phyloP scores from a whole-genome alignment of 805 yeast genomes.

The Zygosaccharomyces kombuchaensis region DNA sequence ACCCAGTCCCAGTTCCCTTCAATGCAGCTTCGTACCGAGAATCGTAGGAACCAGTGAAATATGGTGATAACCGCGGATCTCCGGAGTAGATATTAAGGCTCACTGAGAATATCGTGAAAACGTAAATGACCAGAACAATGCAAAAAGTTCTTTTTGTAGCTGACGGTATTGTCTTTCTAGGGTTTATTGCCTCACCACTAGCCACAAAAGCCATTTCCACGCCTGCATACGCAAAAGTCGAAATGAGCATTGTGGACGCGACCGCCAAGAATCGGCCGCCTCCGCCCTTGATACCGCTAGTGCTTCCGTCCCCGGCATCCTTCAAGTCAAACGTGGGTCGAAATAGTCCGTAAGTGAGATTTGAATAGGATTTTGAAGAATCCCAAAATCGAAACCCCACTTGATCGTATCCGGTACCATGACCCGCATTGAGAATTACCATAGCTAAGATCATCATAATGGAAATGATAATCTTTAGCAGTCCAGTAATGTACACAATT shows the following conservation, averaged over 20 bases:
- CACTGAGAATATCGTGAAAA: constrained; percentile 62
- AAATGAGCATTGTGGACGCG: constrained; percentile 55
- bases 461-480: constrained; percentile 52
- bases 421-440: constrained; percentile 58
- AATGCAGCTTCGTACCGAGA: constrained; percentile 15
- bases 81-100: constrained; percentile 73
- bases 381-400: constrained; percentile 76
- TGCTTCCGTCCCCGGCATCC: constrained; percentile 55
- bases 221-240: constrained; percentile 75
- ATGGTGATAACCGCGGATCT: constrained; percentile 65
- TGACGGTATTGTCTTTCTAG: constrained; percentile 68
- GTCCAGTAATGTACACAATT: constrained; percentile 58
- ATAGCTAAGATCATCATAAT: constrained; percentile 55
- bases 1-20: constrained; percentile 33
- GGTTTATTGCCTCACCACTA: constrained; percentile 81
- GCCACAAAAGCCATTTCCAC: constrained; percentile 80
- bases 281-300: constrained; percentile 55
- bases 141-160: constrained; percentile 74
- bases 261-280: constrained; percentile 59
- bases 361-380: constrained; percentile 36
- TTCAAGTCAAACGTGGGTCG: constrained; percentile 64
- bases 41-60: constrained; percentile 30
- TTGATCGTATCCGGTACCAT: constrained; percentile 23
- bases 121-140: constrained; percentile 60
- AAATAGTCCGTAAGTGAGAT: constrained; percentile 63